These are phyloP conservation scores for Rhodotorula diobovata DNA, from an alignment of 768 basidiomycete species.

Conservation along the genomic window DNA sequence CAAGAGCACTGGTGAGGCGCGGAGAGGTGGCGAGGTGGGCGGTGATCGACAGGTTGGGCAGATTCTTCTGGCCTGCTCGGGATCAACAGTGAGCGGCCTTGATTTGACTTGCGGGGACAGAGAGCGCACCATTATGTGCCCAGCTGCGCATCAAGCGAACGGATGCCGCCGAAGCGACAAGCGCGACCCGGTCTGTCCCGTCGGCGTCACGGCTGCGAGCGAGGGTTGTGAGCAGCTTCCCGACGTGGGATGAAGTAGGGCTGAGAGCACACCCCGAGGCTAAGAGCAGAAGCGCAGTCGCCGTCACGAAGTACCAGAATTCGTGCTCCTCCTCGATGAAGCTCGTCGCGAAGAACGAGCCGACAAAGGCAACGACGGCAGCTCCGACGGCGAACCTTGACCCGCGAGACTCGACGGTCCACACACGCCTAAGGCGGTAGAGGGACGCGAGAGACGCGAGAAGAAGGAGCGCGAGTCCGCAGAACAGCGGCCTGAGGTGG, in stretches of 20 bases:
- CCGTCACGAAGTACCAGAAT: constrained; percentile 17
- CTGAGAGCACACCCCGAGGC: background rate
- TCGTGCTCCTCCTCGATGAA: constrained; percentile 39
- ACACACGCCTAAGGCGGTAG: background rate
- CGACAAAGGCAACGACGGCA: constrained; percentile 7
- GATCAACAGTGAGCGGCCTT: no score
- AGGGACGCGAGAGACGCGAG: background rate
- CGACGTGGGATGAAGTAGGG: rapidly evolving
- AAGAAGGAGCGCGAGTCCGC: constrained; percentile 62
- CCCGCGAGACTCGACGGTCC: background rate
- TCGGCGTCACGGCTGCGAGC: background rate
- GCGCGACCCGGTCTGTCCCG: background rate
- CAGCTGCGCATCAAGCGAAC: constrained; percentile 15
- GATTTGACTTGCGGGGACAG: no score
- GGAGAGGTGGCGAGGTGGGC: background rate
- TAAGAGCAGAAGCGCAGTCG: background rate
- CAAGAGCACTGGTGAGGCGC: background rate
- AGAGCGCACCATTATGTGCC: constrained; percentile 29
- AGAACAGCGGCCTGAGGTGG: constrained; percentile 65
- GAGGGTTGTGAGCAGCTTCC: no score
- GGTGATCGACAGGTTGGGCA: constrained; percentile 15
- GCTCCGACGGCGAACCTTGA: background rate
- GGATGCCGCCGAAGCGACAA: background rate
- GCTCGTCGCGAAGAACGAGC: constrained; percentile 29
- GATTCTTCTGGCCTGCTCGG: constrained; percentile 30